These are phyloP conservation scores for Pseudocercospora musae DNA, from an alignment of 2,329 filamentous ascomycete genomes.

Conservation along the genomic window DNA sequence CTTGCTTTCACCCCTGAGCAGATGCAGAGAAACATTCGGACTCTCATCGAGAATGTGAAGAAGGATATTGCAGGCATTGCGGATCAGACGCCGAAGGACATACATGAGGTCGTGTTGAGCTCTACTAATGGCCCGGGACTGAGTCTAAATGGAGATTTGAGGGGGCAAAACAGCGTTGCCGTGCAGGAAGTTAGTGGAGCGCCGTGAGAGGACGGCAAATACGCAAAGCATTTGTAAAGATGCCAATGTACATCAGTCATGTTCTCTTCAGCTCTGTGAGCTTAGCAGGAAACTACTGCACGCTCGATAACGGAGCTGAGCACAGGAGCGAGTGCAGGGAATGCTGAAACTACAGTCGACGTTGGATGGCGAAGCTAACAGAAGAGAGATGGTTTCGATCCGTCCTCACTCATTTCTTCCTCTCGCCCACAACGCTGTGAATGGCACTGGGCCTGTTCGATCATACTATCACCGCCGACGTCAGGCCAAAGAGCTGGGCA, in stretches of 20 bases:
- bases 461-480: neutral
- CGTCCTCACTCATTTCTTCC: neutral
- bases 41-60: conserved; percentile 73
- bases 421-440: neutral
- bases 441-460: neutral
- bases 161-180: conserved; percentile 53
- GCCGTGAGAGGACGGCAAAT: neutral
- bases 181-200: neutral
- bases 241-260: neutral
- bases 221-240: neutral
- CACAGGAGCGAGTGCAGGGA: neutral
- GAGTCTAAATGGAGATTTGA: conserved; percentile 78
- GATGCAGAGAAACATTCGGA: conserved; percentile 78
- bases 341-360: neutral
- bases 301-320: neutral
- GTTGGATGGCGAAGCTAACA: neutral
- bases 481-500: neutral
- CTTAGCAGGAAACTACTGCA: neutral
- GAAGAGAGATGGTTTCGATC: neutral
- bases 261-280: neutral
- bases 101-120: conserved; percentile 76
- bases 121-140: conserved; percentile 84
- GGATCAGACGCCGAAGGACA: conserved; percentile 65
- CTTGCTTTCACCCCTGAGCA: conserved; percentile 83
- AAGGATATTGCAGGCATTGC: conserved; percentile 67